These are phyloP conservation scores for Sugiyamaella castrensis DNA, from an alignment of 1,139 yeast genomes.

Conservation along the genomic window DNA sequence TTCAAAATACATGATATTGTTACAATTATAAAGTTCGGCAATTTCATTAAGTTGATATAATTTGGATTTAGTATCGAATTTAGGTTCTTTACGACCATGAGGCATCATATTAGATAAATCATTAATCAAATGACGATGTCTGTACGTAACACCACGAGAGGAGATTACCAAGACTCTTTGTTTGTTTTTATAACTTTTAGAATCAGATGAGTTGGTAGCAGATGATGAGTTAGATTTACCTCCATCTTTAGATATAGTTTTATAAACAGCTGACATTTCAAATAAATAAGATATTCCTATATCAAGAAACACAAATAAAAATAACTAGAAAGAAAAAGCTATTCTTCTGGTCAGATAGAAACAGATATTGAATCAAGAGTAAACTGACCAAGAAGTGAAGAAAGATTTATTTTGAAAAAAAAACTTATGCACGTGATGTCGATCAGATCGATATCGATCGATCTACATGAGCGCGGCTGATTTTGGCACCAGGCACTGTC, in stretches of 20 bases:
- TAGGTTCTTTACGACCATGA: constrained; percentile 95
- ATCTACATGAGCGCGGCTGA: too few species aligned
- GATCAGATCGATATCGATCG: too few species aligned
- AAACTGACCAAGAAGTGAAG: too few species aligned
- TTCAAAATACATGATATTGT: constrained; percentile 89
- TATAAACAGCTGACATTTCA: constrained; percentile 61
- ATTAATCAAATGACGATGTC: constrained; percentile 91
- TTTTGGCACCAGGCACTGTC: too few species aligned
- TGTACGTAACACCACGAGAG: constrained; percentile 85
- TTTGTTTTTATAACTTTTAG: constrained; percentile 33
- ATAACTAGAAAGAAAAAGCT: constrained; percentile 15
- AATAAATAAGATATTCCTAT: not conserved
- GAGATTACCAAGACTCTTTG: constrained; percentile 72
- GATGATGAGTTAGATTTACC: constrained; percentile 38
- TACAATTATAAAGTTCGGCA: constrained; percentile 96
- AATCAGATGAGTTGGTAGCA: constrained; percentile 40
- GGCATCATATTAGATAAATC: constrained; percentile 82
- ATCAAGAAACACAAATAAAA: constrained; percentile 15
- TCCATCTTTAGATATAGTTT: constrained; percentile 61
- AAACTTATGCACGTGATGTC: too few species aligned
- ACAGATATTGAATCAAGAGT: too few species aligned
- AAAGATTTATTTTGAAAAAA: too few species aligned
- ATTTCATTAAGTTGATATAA: constrained; percentile 87
- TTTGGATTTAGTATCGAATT: constrained; percentile 89
- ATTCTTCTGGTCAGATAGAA: too few species aligned